phyloP scores from a whole-genome alignment of 768 basidiomycete genomes.

The Clitopilus hobsonii region DNA sequence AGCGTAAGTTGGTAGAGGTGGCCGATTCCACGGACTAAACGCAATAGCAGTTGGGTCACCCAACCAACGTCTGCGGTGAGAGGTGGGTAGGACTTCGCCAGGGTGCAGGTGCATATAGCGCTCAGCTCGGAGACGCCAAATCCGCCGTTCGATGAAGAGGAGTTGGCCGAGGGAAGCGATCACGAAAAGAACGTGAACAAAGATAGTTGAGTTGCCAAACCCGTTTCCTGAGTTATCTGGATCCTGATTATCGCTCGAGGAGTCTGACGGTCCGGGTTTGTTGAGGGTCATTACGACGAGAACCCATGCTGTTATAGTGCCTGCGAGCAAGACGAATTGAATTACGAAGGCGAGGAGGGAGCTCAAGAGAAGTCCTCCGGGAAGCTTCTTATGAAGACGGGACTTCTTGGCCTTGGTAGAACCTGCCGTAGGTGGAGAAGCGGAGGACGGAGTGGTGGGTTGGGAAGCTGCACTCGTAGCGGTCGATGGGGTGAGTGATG shows the following conservation, averaged over 20 bases:
- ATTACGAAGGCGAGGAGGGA: conserved; percentile 38
- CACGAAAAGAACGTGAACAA: conserved; percentile 61
- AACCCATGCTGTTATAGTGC: conserved; percentile 54
- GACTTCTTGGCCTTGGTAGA: conserved; percentile 22
- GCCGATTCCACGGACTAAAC: conserved; percentile 67
- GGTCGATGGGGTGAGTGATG: conserved; percentile 8
- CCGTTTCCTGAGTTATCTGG: conserved; percentile 2
- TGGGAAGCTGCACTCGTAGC: conserved; percentile 10
- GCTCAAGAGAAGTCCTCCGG: conserved; percentile 39
- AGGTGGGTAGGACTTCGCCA: conserved; percentile 47
- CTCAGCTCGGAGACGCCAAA: conserved; percentile 66
- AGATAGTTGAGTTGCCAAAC: conserved; percentile 34
- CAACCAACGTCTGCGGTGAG: conserved; percentile 5
- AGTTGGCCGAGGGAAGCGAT: conserved; percentile 47
- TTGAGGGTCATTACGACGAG: conserved; percentile 25
- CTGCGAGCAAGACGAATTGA: conserved; percentile 37
- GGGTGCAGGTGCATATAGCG: conserved; percentile 56
- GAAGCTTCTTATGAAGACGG: conserved; percentile 34
- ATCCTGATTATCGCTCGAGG: background rate
- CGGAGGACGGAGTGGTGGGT: conserved; percentile 15
- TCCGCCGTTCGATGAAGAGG: conserved; percentile 57
- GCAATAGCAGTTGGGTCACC: conserved; percentile 21
- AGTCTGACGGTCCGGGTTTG: background rate
- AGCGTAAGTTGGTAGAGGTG: conserved; percentile 67
- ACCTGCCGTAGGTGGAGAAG: conserved; percentile 7